phyloP scores from a whole-genome alignment of 2,329 filamentous ascomycete genomes.

The Plenodomus lindquistii region DNA sequence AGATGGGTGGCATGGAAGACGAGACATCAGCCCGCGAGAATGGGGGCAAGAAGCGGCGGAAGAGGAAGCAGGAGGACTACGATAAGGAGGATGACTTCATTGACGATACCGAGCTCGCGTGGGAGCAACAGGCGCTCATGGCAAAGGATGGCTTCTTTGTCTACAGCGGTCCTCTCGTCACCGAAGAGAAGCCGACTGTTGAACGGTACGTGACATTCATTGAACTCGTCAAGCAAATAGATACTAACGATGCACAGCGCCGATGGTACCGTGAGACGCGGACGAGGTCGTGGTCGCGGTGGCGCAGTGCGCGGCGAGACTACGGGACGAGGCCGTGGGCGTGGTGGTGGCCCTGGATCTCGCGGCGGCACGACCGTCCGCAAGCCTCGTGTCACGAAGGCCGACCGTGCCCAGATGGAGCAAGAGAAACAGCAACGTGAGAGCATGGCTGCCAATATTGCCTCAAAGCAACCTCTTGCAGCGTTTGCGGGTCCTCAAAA shows the following conservation, averaged over 20 bases:
- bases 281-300: slow-evolving; percentile 60
- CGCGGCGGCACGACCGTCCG: slow-evolving; percentile 73
- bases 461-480: slow-evolving; percentile 26
- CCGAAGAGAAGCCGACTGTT: slow-evolving; percentile 75
- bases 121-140: slow-evolving; percentile 93
- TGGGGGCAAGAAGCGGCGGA: slow-evolving; percentile 73
- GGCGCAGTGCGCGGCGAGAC: slow-evolving; percentile 50
- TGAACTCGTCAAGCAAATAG: not conserved
- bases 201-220: slow-evolving; percentile 59
- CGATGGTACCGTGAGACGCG: slow-evolving; percentile 73
- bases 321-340: slow-evolving; percentile 49
- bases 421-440: slow-evolving; percentile 79
- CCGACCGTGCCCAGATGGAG: slow-evolving; percentile 79
- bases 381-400: slow-evolving; percentile 85
- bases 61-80: slow-evolving; percentile 72
- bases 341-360: slow-evolving; percentile 66
- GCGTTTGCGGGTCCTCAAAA: slow-evolving; percentile 4
- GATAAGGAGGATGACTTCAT: slow-evolving; percentile 71
- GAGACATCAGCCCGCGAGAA: slow-evolving; percentile 49
- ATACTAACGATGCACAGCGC: slow-evolving; percentile 56
- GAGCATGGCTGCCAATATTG: slow-evolving; percentile 46
- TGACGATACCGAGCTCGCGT: slow-evolving; percentile 91
- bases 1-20: slow-evolving; percentile 71
- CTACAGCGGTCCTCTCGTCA: slow-evolving; percentile 88
- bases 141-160: slow-evolving; percentile 98